Conservation (phyloP, 2,329 filamentous ascomycete species). For the Bipolaris gigantea region DNA sequence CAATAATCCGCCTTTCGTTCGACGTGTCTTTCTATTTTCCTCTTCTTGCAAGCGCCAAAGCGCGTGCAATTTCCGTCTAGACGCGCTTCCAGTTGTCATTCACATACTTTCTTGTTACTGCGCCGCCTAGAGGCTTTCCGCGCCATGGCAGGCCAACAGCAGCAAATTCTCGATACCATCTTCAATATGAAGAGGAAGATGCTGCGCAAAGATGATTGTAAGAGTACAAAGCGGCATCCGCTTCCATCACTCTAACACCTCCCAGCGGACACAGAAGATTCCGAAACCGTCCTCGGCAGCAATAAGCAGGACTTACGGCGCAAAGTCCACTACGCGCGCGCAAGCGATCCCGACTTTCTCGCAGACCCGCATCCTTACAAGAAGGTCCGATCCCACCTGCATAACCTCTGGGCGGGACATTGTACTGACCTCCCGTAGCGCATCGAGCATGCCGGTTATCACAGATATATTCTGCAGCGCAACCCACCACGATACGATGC, state of each 20-base stretch:
- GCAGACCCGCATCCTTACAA: slow-evolving; percentile 70
- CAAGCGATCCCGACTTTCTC: slow-evolving; percentile 64
- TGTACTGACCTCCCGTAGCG: slow-evolving; percentile 52
- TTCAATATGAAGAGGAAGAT: slow-evolving; percentile 46
- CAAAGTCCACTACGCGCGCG: slow-evolving; percentile 69
- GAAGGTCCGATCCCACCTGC: slow-evolving; percentile 57
- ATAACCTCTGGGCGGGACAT: slow-evolving; percentile 3
- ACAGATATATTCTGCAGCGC: slow-evolving; percentile 70
- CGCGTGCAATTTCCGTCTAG: not conserved
- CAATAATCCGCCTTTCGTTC: not conserved
- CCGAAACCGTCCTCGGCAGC: slow-evolving; percentile 70
- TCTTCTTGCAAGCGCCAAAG: not conserved
- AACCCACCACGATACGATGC: slow-evolving; percentile 75
- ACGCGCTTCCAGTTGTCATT: slow-evolving; percentile 1
- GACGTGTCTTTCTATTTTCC: slow-evolving; percentile 1
- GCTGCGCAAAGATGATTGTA: slow-evolving; percentile 42
- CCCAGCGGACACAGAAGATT: slow-evolving; percentile 75
- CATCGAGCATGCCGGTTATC: slow-evolving; percentile 73
- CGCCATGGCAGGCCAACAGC: slow-evolving; percentile 46
- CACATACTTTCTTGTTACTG: slow-evolving; percentile 17
- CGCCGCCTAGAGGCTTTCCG: slow-evolving; percentile 21
- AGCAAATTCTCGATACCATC: slow-evolving; percentile 46
- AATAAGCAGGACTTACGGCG: slow-evolving; percentile 80
- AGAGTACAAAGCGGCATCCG: slow-evolving; percentile 1
- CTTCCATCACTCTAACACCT: slow-evolving; percentile 18